Conservation (phyloP, 116 monocot genomes). For the Thalassia testudinum region DNA sequence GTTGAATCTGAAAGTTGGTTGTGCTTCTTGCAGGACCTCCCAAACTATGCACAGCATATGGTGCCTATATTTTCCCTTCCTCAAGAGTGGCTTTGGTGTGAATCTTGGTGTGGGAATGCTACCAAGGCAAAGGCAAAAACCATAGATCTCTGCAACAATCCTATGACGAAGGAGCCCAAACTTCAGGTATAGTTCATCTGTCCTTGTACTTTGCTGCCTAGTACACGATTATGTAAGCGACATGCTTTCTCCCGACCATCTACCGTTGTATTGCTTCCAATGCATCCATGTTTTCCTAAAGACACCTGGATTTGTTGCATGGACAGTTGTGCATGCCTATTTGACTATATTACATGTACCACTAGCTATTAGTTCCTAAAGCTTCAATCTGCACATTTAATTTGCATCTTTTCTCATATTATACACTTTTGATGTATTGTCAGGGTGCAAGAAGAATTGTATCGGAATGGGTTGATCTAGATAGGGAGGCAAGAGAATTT, state of each 20-base stretch:
- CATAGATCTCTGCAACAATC: constrained; percentile 95
- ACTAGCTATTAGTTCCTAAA: no score
- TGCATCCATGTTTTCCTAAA: no score
- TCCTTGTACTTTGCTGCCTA: no score
- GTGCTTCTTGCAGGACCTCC: constrained; percentile 61
- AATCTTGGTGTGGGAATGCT: constrained; percentile 97
- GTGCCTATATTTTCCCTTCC: constrained; percentile 97
- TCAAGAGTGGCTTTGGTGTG: constrained; percentile 99
- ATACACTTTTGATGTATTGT: not conserved
- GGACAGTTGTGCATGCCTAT: no score
- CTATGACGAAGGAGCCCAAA: constrained; percentile 99
- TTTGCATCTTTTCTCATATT: no score
- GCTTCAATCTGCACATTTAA: no score
- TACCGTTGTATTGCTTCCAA: no score
- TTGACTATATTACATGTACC: no score
- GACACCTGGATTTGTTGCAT: no score
- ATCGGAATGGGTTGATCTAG: constrained; percentile 85
- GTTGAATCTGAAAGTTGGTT: no score
- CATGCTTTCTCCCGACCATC: no score
- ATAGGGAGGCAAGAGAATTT: constrained; percentile 52
- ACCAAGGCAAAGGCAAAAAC: constrained; percentile 89
- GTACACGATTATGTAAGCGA: no score
- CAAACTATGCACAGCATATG: constrained; percentile 93
- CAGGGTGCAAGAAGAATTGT: constrained; percentile 92
- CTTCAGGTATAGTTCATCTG: constrained; percentile 43